Evolutionary conservation across 495 filamentous ascomycete genomes (phyloP), one percentile per base, ranked within the genome.

Genomic region (Talaromyces ruber): DNA sequence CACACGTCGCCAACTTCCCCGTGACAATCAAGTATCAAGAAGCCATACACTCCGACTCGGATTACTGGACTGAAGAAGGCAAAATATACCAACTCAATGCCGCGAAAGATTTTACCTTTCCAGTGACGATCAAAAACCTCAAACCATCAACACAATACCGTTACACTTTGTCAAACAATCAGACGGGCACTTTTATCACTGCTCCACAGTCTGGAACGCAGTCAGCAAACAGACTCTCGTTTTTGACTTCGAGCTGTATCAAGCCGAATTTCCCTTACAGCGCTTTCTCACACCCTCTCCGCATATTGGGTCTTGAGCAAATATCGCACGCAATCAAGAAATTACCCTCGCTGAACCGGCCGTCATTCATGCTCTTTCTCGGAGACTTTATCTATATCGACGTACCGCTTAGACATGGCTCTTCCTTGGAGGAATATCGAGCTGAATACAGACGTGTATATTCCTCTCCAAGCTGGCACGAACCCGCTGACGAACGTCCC

Each of bases 361-460:
- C 78, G 14, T 82, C 91, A 0, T 98, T 98, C 65, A 97, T 98
- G 93, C 82, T 98, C 25, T 98, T 98, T 79, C 84, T 98, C 0
- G 94, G 93, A n/a, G 94, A 98, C 70, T 98, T 97, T 71, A 96
- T 98, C 70, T 98, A 98, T 70, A 87, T 95, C 64, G 94, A 98
- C 62, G 91, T 97, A 0, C 94, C 94, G 0, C 79, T 83, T 29
- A 85, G 87, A 37, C 88, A 91, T 65, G 92, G 91, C 12, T 85
- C 79, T 21, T 79, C 82, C 4, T 76, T 82, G 9, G 85, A 89
- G 52, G 85, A 87, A 68, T 97, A 97, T 73, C 86, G 94, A 34
- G 81, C 88, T 64, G 91, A 97, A 70, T 98, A 98, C 71, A 87
- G 93, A 25, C 90, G 93, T 65, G 84, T 97, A 30, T 98, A 98